phyloP scores from a whole-genome alignment of 2,329 filamentous ascomycete species.

The Leptographium galeiforme region DNA sequence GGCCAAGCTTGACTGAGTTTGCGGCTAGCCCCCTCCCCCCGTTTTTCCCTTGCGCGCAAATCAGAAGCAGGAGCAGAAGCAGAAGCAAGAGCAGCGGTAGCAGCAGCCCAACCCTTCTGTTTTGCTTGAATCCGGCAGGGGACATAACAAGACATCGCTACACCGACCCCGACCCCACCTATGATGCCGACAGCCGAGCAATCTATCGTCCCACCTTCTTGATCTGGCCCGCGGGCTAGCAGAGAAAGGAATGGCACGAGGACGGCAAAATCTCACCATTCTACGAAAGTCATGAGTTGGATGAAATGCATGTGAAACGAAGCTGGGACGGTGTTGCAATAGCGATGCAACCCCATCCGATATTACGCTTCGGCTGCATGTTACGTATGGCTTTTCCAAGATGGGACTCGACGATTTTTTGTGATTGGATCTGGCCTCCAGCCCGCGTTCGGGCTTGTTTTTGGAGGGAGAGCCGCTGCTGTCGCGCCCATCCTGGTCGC shows the following conservation, averaged over 20 bases:
- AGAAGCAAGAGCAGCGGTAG: conserved; percentile 1
- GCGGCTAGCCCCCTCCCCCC: background rate
- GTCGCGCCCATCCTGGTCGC: background rate
- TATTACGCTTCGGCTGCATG: background rate
- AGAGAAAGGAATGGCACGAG: background rate
- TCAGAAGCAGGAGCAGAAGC: conserved; percentile 4
- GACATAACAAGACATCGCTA: background rate
- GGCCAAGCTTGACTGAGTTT: conserved; percentile 77
- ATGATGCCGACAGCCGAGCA: background rate
- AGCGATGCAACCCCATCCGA: background rate
- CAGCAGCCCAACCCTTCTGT: background rate
- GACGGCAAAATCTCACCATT: background rate
- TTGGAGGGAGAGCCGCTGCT: background rate
- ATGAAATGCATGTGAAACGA: background rate
- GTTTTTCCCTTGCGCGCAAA: background rate
- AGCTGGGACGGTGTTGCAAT: background rate
- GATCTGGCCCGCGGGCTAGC: background rate
- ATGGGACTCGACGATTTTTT: background rate
- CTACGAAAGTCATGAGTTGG: conserved; percentile 2
- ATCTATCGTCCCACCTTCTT: background rate
- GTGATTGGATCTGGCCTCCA: background rate
- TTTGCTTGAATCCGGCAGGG: background rate
- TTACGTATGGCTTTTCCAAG: background rate
- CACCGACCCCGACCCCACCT: background rate
- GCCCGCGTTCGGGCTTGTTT: background rate